phyloP scores from a whole-genome alignment of 345 rosid species.

The Firmiana major region DNA sequence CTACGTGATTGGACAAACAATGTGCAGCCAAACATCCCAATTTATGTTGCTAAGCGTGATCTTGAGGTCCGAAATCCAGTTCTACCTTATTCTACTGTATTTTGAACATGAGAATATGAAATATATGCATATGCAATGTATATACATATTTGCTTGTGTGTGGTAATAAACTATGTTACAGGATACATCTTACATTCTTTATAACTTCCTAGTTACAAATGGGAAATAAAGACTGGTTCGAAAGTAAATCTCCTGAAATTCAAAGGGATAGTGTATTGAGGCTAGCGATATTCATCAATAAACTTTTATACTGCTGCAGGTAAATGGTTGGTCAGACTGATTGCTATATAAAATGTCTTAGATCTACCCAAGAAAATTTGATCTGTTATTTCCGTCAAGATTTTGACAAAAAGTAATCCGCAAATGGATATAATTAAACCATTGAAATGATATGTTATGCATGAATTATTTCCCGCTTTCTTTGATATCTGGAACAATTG shows the following conservation, averaged over 20 bases:
- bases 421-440: not conserved
- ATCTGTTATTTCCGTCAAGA: not conserved
- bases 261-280: not conserved
- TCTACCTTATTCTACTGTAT: not conserved
- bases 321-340: not conserved
- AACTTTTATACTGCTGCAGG: not conserved
- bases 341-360: not conserved
- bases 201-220: not conserved
- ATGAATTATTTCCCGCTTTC: not conserved
- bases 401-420: not conserved
- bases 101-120: not conserved
- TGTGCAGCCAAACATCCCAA: conserved; percentile 72
- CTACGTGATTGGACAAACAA: conserved; percentile 98
- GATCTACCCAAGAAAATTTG: not conserved
- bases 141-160: not conserved
- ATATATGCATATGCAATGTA: not conserved
- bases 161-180: not conserved
- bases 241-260: not conserved
- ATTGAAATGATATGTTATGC: not conserved
- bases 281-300: not conserved
- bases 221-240: not conserved
- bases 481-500: conserved; percentile 10
- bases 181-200: not conserved
- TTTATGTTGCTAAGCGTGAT: conserved; percentile 75
- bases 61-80: conserved; percentile 49